A percentile compares a stretch with the other conserved stretches of the same genome.
These are phyloP conservation scores for Drechmeria coniospora DNA, from an alignment of 2,329 filamentous ascomycete genomes.

Conservation along the genomic window DNA sequence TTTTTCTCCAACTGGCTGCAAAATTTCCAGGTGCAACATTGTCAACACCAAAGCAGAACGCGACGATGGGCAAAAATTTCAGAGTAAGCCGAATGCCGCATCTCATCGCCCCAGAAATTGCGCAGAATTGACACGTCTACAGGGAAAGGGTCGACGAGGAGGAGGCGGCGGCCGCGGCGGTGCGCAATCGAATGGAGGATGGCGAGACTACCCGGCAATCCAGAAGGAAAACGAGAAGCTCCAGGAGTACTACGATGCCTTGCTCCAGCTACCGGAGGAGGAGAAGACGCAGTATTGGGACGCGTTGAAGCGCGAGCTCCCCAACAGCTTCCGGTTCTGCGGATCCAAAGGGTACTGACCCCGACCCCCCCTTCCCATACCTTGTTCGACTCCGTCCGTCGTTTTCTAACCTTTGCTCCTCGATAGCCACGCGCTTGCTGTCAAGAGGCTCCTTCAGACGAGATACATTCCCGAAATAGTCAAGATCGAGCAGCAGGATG, in stretches of 20 bases:
- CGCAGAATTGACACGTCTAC: slow-evolving; percentile 6
- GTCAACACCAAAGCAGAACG: slow-evolving; percentile 4
- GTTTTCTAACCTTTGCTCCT: slow-evolving; percentile 5
- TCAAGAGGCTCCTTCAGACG: slow-evolving; percentile 75
- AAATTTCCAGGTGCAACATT: not conserved
- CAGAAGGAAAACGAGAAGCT: slow-evolving; percentile 71
- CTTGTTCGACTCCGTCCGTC: slow-evolving; percentile 1
- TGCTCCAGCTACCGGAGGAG: slow-evolving; percentile 59
- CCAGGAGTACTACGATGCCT: slow-evolving; percentile 71
- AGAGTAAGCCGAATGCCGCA: slow-evolving; percentile 11
- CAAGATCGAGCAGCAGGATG: slow-evolving; percentile 70
- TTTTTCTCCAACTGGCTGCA: not conserved
- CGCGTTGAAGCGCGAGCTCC: slow-evolving; percentile 66
- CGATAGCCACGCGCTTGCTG: slow-evolving; percentile 70
- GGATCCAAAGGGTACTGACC: slow-evolving; percentile 90
- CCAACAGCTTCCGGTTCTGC: slow-evolving; percentile 95
- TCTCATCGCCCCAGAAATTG: not conserved
- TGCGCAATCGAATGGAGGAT: slow-evolving; percentile 10
- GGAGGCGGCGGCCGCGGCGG: slow-evolving; percentile 17
- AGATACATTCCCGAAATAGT: slow-evolving; percentile 85
- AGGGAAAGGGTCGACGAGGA: slow-evolving; percentile 22
- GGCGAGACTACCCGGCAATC: slow-evolving; percentile 28
- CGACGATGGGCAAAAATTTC: slow-evolving; percentile 22
- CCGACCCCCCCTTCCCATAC: too few relatives aligned
- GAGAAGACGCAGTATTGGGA: slow-evolving; percentile 77